A percentile compares a stretch with the other conserved stretches of the same genome.
Conservation (phyloP, 164 flowering plant species). For the Stephania japonica region DNA sequence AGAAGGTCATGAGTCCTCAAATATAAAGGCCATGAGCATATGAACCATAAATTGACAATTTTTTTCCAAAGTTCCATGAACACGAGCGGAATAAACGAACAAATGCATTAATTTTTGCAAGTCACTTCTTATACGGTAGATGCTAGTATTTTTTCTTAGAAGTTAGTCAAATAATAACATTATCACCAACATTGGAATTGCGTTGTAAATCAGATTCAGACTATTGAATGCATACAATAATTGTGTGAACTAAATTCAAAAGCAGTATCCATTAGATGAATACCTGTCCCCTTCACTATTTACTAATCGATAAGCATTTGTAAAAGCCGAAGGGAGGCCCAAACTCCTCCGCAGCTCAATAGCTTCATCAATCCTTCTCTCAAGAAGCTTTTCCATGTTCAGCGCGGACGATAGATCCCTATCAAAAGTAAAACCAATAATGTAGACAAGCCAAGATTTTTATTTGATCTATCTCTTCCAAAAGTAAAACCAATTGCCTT, state of each 20-base stretch:
- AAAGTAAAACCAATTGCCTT: too few relatives aligned
- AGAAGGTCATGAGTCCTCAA: neutral
- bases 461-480: neutral
- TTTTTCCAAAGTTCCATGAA: neutral
- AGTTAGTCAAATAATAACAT: too few relatives aligned
- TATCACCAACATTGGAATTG: neutral
- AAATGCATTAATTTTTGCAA: neutral
- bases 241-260: neutral
- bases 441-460: conserved; percentile 4
- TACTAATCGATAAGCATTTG: conserved; percentile 88
- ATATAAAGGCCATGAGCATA: neutral
- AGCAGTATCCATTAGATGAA: neutral
- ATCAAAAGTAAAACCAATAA: conserved; percentile 12
- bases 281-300: conserved; percentile 98
- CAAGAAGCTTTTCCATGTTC: conserved; percentile 72
- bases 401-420: conserved; percentile 72
- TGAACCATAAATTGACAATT: too few relatives aligned
- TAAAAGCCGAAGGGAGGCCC: conserved; percentile 68
- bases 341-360: conserved; percentile 48
- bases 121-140: neutral
- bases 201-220: neutral
- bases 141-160: neutral
- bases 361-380: conserved; percentile 66
- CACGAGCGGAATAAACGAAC: neutral
- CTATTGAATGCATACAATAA: neutral